Percentiles rank a stretch among this genome's conserved stretches.
Conservation (phyloP, 177 flowering plant genomes). For the Vitis hybrid region DNA sequence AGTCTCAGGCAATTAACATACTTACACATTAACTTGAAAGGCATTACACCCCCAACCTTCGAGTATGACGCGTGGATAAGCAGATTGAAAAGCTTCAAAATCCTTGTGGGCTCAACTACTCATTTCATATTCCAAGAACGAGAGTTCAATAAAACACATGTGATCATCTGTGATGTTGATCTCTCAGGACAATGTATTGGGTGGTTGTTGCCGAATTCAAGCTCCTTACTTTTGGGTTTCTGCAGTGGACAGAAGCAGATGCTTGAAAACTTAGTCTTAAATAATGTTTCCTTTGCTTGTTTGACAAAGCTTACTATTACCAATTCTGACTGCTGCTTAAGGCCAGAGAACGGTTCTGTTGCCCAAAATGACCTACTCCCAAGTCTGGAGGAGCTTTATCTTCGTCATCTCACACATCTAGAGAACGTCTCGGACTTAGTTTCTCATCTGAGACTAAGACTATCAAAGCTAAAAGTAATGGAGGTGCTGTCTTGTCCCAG, state of each 20-base stretch:
- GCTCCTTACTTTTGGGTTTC: no score
- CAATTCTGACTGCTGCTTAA: neutral
- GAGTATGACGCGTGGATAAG: constrained; percentile 3
- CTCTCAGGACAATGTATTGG: no score
- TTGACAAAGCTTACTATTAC: constrained; percentile 8
- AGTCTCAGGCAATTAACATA: constrained; percentile 1
- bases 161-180: no score
- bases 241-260: no score
- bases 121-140: no score
- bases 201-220: no score
- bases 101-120: constrained; percentile 6
- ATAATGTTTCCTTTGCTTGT: no score
- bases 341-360: no score
- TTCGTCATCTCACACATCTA: neutral
- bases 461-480: constrained; percentile 5
- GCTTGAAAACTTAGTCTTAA: no score
- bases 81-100: constrained; percentile 13
- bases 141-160: no score
- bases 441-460: neutral
- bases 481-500: constrained; percentile 11
- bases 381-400: constrained; percentile 10
- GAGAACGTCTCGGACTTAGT: neutral
- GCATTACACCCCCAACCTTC: neutral
- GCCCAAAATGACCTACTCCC: constrained; percentile 2
- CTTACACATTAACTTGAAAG: constrained; percentile 10